Evolutionary conservation across 2,329 filamentous ascomycete species (phyloP), one percentile per base, ranked within the genome.

Genomic region (Fusarium circinatum): DNA sequence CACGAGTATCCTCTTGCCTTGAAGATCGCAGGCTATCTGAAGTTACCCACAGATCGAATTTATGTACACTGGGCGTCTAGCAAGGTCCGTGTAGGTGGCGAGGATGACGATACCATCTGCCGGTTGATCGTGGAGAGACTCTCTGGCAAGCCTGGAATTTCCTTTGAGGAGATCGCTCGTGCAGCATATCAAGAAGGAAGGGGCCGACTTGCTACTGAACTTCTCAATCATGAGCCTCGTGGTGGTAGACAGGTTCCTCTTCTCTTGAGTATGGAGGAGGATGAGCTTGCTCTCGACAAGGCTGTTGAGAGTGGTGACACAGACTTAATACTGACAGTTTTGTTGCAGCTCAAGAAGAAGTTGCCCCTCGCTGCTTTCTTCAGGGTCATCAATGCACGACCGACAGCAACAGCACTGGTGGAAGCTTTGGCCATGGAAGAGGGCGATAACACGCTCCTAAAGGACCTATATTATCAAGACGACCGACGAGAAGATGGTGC

Each of bases 51-150:
- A 0, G 95, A 97, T 81, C 90, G 91, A 61, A 97, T 99, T 67
- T 98, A 98, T 78, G 94, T 98, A 3, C 95, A 98, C 80, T 99
- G 96, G 96, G 96, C 96, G 4, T 96, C 93, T 24, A 92, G 96
- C 79, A 99, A 98, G 81, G 96, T 98, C 8, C 93, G 95, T 32
- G 86, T 93, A 6, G 95, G 95, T 0, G 89, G 91, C 1, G 95
- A 95, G 72, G 92, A 97, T 70, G 96, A 98, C 79, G 95, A 97
- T 51, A 90, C 91, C 3, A 94, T 98, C 47, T 98, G 95, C 82
- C 89, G 90, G 38, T 87, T 95, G 58, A 94, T 99, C 20, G 95
- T 98, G 15, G 91, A 94, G 75, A 94, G 94, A 77, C 88, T 99
- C 2, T 90, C 93, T 2, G 95, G 94, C 41, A 98, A 97, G 79